Conservation (phyloP, 306 rosid species). For the Betula pendula region DNA sequence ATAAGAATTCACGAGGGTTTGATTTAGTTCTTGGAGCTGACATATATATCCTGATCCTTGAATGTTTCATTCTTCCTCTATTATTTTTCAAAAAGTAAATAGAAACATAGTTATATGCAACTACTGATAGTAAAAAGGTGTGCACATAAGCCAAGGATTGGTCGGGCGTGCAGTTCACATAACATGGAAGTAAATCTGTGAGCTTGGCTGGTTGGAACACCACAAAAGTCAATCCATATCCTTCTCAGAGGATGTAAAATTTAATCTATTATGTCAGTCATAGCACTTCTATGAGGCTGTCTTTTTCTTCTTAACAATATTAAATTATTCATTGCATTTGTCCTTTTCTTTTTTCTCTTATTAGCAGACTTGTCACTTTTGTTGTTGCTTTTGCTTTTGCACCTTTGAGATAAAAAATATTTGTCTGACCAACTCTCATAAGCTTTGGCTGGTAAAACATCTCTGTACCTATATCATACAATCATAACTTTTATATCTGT, state of each 20-base stretch:
- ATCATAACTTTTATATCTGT: neutral
- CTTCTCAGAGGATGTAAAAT: neutral
- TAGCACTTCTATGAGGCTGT: neutral
- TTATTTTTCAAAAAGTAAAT: conserved; percentile 13
- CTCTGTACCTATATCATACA: neutral
- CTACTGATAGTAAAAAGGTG: neutral
- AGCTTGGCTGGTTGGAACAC: neutral
- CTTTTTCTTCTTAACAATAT: neutral
- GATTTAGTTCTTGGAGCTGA: conserved; percentile 93
- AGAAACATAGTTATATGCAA: neutral
- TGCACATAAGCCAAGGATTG: neutral
- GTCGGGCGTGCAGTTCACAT: neutral
- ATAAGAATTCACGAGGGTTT: conserved; percentile 62
- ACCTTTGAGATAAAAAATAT: neutral
- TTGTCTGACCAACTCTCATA: neutral
- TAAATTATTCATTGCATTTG: neutral
- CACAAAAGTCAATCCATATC: neutral
- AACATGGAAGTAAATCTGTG: neutral
- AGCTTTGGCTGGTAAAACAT: neutral
- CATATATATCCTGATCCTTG: conserved; percentile 67
- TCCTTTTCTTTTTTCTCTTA: no score
- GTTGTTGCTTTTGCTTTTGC: neutral
- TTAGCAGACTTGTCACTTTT: neutral
- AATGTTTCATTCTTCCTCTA: conserved; percentile 10
- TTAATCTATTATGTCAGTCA: neutral